Base-by-base conservation (phyloP, 345 rosid genomes). In the Aethionema arabicum region DNA sequence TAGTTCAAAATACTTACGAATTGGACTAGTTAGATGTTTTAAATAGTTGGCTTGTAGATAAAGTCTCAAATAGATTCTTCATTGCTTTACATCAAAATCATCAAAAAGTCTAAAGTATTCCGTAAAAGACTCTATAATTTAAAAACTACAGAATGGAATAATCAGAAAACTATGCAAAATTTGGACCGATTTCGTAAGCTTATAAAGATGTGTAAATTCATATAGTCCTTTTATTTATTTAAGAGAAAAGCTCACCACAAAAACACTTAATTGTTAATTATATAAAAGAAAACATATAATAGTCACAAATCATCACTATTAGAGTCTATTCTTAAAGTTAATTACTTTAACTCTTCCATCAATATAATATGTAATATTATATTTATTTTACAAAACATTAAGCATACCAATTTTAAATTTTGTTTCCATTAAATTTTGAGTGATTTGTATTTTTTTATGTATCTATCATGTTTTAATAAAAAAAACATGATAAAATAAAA, bases 1-100 rank as follows among this genome's bases (percentile, higher is more conserved):
- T 46, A 31, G 52, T 53, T 61, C 62, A 8, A 61, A 69, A 53
- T 36, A 16, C 30, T 10, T 31, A 61, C 56, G 43, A 61, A 8
- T 14, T 69, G 12, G 41, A 47, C 44, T 55, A 56, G 45, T 56
- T 62, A 54, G 56, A 69, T 38, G 61, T 65, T 58, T 21, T 43
- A 61, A 72, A 51, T 45, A 72, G 62, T 21, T 71, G 52, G 44
- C 75, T 65, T 65, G 70, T 65, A 38, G 70, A 65, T 52, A 72
- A 65, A 65, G 75, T 38, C 46, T 65, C 57, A 59, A 65, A 65
- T 7, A 72, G 61, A 65, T 72, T 72, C 71, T 52, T 39, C 62
- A 49, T 51, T 72, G 67, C 76, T 72, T 72, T 72, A 72, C 67
- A 72, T 72, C 67, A 65, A 72, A 72, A 72, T 72, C 70, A 72